These are phyloP conservation scores for Globomyces pollinis-pini DNA, from an alignment of 192 early-diverging fungal species.

Conservation along the genomic window DNA sequence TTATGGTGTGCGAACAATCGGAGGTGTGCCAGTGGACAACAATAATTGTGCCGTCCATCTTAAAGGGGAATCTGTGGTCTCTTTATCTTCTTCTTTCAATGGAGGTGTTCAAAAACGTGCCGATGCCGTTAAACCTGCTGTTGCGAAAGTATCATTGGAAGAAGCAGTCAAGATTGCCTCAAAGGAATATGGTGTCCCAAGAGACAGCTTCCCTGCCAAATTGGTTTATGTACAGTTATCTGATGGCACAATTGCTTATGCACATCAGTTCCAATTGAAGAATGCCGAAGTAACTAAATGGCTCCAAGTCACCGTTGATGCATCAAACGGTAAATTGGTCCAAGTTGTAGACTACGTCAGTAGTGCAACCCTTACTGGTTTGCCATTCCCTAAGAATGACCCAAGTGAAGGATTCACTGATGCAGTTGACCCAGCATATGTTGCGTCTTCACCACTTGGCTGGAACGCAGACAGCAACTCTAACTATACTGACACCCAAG, in stretches of 20 bases:
- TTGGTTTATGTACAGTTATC: conserved; percentile 7
- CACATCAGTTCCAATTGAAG: conserved; percentile 11
- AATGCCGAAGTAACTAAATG: background rate
- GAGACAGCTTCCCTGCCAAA: conserved; percentile 1
- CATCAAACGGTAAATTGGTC: conserved; percentile 3
- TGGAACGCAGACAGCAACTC: conserved; percentile 30
- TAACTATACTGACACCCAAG: conserved; percentile 17
- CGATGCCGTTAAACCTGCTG: background rate
- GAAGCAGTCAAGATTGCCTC: conserved; percentile 9
- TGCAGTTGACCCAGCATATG: background rate
- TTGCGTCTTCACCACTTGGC: conserved; percentile 28
- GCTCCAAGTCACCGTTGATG: conserved; percentile 12
- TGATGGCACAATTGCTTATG: background rate
- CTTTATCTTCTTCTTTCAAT: background rate
- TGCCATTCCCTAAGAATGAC: conserved; percentile 5
- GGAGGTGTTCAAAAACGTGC: background rate
- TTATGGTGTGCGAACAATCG: background rate
- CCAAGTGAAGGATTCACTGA: conserved; percentile 5
- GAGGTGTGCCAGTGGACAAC: background rate
- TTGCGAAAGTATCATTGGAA: conserved; percentile 2
- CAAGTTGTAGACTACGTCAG: conserved; percentile 9
- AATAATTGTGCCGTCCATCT: conserved; percentile 10
- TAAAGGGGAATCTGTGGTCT: background rate
- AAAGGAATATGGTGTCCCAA: background rate
- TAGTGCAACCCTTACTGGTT: background rate